Percentiles rank a stretch among this genome's conserved stretches.
phyloP scores from a whole-genome alignment of 768 basidiomycete species.

The Flagelloscypha sp. region DNA sequence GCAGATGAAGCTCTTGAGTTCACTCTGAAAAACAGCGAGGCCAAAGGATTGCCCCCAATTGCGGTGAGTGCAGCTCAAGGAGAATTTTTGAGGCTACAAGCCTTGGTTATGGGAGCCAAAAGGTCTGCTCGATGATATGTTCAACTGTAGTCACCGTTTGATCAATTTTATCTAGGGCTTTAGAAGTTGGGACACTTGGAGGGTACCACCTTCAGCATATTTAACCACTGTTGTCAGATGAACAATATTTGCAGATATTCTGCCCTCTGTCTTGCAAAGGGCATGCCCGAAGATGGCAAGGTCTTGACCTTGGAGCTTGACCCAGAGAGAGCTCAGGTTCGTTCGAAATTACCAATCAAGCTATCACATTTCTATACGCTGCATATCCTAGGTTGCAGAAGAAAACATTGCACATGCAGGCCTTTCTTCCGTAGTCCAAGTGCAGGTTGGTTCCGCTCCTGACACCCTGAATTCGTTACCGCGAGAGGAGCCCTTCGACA shows the following conservation, averaged over 20 bases:
- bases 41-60: slow-evolving; percentile 41
- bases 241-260: slow-evolving; percentile 25
- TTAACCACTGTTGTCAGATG: not conserved
- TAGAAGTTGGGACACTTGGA: slow-evolving; percentile 63
- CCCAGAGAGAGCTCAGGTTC: slow-evolving; percentile 38
- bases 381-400: slow-evolving; percentile 38
- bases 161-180: no score
- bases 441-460: slow-evolving; percentile 44
- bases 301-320: slow-evolving; percentile 40
- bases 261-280: slow-evolving; percentile 36
- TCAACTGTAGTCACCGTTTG: no score
- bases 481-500: slow-evolving; percentile 46
- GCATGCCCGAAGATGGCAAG: slow-evolving; percentile 42
- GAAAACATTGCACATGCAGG: slow-evolving; percentile 51
- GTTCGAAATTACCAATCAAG: slow-evolving; percentile 1
- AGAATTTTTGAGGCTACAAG: slow-evolving; percentile 48
- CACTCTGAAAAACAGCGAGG: slow-evolving; percentile 30
- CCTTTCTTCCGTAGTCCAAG: slow-evolving; percentile 36
- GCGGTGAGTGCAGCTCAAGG: slow-evolving; percentile 48
- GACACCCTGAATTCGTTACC: slow-evolving; percentile 41
- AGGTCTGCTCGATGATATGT: no score
- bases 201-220: slow-evolving; percentile 30
- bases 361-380: slow-evolving; percentile 3
- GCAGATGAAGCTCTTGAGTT: slow-evolving; percentile 35
- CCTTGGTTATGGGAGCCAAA: slow-evolving; percentile 43